phyloP scores from a whole-genome alignment of 345 rosid species.

The Gossypium bickii region DNA sequence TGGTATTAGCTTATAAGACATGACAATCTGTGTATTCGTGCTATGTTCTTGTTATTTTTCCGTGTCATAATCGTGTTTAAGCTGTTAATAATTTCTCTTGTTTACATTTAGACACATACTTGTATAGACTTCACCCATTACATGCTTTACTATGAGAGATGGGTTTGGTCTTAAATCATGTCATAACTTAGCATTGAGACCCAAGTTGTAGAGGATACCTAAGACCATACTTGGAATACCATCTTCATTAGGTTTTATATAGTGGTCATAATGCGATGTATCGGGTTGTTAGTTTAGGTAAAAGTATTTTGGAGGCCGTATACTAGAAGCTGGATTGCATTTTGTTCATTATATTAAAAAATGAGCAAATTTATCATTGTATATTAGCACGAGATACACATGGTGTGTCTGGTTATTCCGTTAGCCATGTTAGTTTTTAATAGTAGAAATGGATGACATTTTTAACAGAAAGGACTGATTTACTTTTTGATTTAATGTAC shows the following conservation, averaged over 20 bases:
- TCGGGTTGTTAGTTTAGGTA: no score
- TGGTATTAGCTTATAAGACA: background rate
- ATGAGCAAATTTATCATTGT: no score
- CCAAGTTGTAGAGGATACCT: slow-evolving; percentile 10
- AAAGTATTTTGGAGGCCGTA: no score
- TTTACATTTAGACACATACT: background rate
- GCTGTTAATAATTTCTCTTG: no score
- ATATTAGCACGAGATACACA: no score
- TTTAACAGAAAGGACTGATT: no score
- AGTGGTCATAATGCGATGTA: slow-evolving; percentile 18
- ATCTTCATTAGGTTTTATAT: slow-evolving; percentile 19
- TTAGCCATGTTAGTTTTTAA: no score
- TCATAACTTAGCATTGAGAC: background rate
- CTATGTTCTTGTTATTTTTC: background rate
- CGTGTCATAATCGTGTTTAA: background rate
- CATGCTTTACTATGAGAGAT: background rate
- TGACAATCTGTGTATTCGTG: background rate
- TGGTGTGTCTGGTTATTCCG: no score
- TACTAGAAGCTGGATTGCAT: no score
- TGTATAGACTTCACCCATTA: background rate
- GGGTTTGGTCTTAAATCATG: background rate
- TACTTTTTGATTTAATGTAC: no score
- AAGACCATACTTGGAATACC: slow-evolving; percentile 14
- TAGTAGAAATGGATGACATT: no score
- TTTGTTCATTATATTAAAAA: no score